phyloP scores from a whole-genome alignment of 192 early-diverging fungal genomes.

The Umbelopsis sp. region DNA sequence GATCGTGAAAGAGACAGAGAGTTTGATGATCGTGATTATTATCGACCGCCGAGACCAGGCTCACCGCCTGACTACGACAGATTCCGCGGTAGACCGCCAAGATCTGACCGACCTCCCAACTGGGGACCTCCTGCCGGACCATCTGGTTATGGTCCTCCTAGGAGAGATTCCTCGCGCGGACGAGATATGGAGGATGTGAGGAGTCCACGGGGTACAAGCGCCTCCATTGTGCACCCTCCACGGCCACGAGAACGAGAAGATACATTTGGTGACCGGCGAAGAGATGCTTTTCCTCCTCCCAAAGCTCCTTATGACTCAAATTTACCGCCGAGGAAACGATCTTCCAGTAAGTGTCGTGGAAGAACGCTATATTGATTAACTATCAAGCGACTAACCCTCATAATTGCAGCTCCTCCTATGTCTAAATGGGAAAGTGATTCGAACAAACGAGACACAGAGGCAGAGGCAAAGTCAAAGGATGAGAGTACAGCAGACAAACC shows the following conservation, averaged over 20 bases:
- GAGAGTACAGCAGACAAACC: no score
- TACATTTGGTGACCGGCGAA: background rate
- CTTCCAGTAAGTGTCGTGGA: background rate
- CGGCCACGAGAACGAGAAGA: conserved; percentile 3
- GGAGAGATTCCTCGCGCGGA: conserved; percentile 3
- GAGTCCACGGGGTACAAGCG: background rate
- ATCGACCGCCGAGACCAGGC: conserved; percentile 23
- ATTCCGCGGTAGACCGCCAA: conserved; percentile 21
- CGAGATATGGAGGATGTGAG: conserved; percentile 9
- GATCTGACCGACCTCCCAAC: conserved; percentile 1
- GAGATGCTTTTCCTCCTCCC: background rate
- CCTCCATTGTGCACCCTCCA: background rate
- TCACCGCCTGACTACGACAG: conserved; percentile 33
- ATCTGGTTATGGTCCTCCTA: background rate
- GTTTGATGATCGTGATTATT: conserved; percentile 40
- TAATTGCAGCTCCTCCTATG: no score
- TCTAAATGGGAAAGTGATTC: no score
- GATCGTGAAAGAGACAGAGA: conserved; percentile 39
- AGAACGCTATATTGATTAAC: no score
- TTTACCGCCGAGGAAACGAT: background rate
- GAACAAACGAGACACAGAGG: no score
- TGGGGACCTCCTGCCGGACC: conserved; percentile 13
- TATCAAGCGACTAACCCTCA: no score
- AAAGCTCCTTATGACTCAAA: background rate
- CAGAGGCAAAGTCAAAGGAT: no score